Base-by-base conservation (phyloP, 441 rosid species). In the Gossypium gossypioides region DNA sequence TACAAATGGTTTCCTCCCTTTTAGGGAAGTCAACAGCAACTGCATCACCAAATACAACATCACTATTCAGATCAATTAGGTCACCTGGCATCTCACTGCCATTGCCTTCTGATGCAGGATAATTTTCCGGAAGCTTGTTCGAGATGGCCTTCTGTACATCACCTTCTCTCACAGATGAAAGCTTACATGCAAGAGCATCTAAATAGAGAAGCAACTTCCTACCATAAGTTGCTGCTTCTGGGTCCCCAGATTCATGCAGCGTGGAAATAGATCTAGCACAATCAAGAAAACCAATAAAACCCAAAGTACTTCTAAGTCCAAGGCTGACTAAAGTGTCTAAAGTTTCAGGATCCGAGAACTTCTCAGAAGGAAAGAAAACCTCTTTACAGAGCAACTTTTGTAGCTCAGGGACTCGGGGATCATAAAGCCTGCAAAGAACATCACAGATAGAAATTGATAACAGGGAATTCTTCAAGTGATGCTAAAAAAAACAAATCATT, bases 381-480 rank as follows among this genome's bases (percentile, higher is more conserved):
- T 88, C 91, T 80, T 76, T 78, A 70, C 89, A 91, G 60, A 95
- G 95, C 82, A 92, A 58, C 77, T 84, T 85, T 27, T 73, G 83
- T 67, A 89, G 86, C 80, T 81, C 91, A 82, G 89, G 88, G 74
- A 89, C 80, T 32, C 95, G 95, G 79, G 99, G 99, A 86, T 95
- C 99, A 68, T 95, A 95, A 63, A 95, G 93, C 89, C 99, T 95
- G 95, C 57, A 79, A 84, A 83, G 77, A 81, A 74, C 32, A 80
- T 58, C 13, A 71, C 16, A 69, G 65, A 50, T 55, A 65, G 66
- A 50, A 62, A 71, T 69, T 59, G 18, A 9, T 67, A 51, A 58
- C 68, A 62, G n/a, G 15, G 37, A 65, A 48, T 69, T 29, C 15
- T 69, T 52, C 15, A 46, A 51, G 12, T 48, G 54, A 34, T 46